phyloP scores from a whole-genome alignment of 257 asterid genomes.

The Solanum chiquidenum region DNA sequence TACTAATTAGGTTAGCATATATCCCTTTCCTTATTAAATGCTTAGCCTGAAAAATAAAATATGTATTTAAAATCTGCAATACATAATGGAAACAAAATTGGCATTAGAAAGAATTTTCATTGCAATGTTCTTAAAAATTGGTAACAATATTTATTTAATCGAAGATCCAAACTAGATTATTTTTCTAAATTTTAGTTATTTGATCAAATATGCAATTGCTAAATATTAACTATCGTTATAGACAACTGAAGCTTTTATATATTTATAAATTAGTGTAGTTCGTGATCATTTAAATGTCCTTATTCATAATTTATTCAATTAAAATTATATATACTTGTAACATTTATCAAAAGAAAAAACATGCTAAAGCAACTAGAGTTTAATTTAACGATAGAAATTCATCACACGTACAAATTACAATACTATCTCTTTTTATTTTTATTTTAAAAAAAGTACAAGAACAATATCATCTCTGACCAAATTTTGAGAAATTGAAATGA shows the following conservation, averaged over 20 bases:
- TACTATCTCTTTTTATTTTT: neutral
- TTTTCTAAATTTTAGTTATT: neutral
- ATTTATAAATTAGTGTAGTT: neutral
- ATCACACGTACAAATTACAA: neutral
- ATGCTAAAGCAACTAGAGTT: neutral
- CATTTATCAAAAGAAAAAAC: neutral
- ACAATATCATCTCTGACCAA: neutral
- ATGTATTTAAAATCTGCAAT: neutral
- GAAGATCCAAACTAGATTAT: neutral
- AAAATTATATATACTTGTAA: neutral
- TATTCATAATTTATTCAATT: neutral
- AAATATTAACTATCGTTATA: neutral
- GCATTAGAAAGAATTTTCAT: neutral
- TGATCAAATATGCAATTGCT: neutral
- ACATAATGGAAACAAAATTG: neutral
- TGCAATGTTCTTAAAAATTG: neutral
- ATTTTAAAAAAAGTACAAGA: neutral
- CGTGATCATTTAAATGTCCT: neutral
- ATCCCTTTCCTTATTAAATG: neutral
- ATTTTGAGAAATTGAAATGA: neutral
- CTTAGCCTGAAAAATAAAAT: neutral
- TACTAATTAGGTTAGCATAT: neutral
- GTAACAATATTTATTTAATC: neutral
- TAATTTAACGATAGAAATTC: neutral
- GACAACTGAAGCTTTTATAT: neutral